A percentile compares a stretch with the other conserved stretches of the same genome.
Evolutionary conservation across 345 rosid species (phyloP).

Genomic region (Citrus hindsii): DNA sequence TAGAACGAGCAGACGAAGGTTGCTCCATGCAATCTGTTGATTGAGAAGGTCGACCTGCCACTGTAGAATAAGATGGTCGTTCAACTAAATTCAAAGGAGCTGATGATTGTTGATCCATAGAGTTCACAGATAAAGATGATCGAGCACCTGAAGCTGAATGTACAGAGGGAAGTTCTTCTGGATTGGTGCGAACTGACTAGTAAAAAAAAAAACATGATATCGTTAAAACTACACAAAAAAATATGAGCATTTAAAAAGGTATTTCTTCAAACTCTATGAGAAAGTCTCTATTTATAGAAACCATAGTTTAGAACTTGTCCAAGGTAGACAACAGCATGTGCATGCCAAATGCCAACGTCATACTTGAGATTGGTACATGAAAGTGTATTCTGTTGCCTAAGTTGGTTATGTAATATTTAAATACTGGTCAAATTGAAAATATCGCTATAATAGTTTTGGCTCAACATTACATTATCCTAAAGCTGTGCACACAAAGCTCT

Average conservation of each 20-base stretch:
- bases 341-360: not conserved
- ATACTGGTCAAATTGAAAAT: not conserved
- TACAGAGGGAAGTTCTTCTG: constrained; percentile 48
- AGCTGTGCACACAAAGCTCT: not conserved
- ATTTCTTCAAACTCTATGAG: no score
- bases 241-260: not conserved
- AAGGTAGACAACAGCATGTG: not conserved
- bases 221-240: constrained; percentile 7
- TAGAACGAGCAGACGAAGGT: constrained; percentile 52
- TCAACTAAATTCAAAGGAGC: constrained; percentile 27
- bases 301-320: not conserved
- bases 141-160: constrained; percentile 40
- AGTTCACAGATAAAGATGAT: constrained; percentile 25
- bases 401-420: not conserved
- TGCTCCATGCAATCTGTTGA: constrained; percentile 36
- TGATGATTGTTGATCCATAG: constrained; percentile 38
- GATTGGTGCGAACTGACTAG: constrained; percentile 62
- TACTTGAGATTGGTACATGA: not conserved
- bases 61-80: constrained; percentile 37
- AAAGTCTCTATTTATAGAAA: no score
- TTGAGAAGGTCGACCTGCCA: constrained; percentile 33
- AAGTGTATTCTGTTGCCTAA: not conserved
- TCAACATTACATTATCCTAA: not conserved
- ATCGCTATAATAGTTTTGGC: not conserved
- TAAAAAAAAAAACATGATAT: constrained; percentile 4